Evolutionary conservation across 257 asterid genomes (phyloP).

Genomic region (Solanum tarapatanum): DNA sequence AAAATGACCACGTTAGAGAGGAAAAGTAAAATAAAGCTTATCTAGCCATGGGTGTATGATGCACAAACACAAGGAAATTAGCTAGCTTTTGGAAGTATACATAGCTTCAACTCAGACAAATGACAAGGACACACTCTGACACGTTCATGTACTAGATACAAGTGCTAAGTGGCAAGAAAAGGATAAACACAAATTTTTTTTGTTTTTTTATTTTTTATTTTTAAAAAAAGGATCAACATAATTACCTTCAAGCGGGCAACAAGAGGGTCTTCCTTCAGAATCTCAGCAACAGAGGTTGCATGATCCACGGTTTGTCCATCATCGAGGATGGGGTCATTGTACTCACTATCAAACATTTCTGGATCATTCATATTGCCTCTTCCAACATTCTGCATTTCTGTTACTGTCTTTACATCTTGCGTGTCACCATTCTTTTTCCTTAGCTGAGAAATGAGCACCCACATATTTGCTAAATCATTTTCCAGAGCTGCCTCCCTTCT

Average conservation of each 20-base stretch:
- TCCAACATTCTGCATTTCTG: constrained; percentile 19
- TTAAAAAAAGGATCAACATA: neutral
- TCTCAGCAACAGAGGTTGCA: constrained; percentile 21
- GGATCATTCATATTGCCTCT: constrained; percentile 19
- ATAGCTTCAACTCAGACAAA: neutral
- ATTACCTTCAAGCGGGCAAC: constrained; percentile 80
- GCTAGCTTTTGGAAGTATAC: neutral
- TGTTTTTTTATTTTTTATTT: too few relatives aligned
- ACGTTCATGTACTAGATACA: neutral
- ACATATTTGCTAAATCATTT: constrained; percentile 97
- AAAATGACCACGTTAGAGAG: neutral
- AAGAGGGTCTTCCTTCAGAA: constrained; percentile 69
- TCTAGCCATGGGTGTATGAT: neutral
- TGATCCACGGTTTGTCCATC: constrained; percentile 21
- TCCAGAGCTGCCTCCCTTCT: constrained; percentile 82
- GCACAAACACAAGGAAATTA: neutral
- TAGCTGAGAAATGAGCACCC: constrained; percentile 96
- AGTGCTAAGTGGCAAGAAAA: neutral
- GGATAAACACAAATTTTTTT: neutral
- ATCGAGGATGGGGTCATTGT: constrained; percentile 24
- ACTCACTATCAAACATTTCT: constrained; percentile 26
- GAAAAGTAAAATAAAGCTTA: neutral
- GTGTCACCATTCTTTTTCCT: constrained; percentile 50
- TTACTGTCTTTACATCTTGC: constrained; percentile 27
- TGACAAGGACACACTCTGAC: neutral